A percentile compares a stretch with the other conserved stretches of the same genome.
Evolutionary conservation across 148 eudicot species (phyloP).

Genomic region (Dianthus caryophyllus): DNA sequence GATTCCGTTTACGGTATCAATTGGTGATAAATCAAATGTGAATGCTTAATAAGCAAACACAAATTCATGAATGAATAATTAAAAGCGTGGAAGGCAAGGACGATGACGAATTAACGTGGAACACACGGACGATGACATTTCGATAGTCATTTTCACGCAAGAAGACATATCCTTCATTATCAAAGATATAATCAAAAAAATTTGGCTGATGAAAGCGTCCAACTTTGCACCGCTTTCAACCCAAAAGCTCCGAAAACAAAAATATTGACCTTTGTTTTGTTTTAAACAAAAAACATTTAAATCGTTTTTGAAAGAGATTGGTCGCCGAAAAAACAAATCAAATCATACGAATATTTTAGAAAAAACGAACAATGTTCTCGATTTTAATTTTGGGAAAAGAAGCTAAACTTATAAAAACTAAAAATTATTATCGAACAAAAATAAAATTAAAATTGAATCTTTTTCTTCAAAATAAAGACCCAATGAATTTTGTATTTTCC

Average conservation of each 20-base stretch:
- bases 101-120: constrained; percentile 4
- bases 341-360: not conserved
- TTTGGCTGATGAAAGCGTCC: constrained; percentile 20
- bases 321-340: not conserved
- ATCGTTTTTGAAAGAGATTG: not conserved
- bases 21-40: not conserved
- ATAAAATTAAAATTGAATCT: too few species aligned
- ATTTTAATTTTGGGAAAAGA: not conserved
- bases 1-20: too few species aligned
- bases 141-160: constrained; percentile 18
- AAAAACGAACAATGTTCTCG: not conserved
- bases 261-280: not conserved
- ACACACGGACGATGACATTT: constrained; percentile 8
- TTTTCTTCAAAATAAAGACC: not conserved
- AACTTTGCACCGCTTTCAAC: not conserved
- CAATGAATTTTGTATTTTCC: not conserved
- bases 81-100: not conserved
- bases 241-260: not conserved
- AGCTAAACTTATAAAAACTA: too few species aligned
- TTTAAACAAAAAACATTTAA: not conserved
- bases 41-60: constrained; percentile 3
- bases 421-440: too few species aligned
- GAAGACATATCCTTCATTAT: not conserved
- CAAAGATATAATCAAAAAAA: not conserved
- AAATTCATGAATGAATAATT: not conserved